phyloP scores from a whole-genome alignment of 1,284 basidiomycete species.

The Bondarzewia mesenterica region DNA sequence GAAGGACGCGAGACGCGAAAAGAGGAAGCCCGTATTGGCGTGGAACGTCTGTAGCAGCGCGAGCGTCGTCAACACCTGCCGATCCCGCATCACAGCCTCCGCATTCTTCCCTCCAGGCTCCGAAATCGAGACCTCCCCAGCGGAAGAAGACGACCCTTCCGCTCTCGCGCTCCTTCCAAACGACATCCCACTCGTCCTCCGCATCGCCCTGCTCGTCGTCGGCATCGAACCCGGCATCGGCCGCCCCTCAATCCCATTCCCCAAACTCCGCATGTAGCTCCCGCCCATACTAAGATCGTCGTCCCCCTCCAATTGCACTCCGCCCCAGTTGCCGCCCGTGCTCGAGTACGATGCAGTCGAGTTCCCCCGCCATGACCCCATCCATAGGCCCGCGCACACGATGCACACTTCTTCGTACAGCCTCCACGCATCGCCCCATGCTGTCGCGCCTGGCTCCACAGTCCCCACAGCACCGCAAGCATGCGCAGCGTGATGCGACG shows the following conservation, averaged over 20 bases:
- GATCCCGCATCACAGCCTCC: slow-evolving; percentile 24
- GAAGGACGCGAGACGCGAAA: slow-evolving; percentile 48
- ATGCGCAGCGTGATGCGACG: neutral
- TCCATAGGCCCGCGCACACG: slow-evolving; percentile 70
- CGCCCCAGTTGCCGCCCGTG: slow-evolving; percentile 43
- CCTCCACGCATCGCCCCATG: slow-evolving; percentile 69
- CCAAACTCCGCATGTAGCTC: slow-evolving; percentile 45
- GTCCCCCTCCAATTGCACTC: slow-evolving; percentile 51
- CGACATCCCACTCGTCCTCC: slow-evolving; percentile 20
- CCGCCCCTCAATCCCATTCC: slow-evolving; percentile 62
- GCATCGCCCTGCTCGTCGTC: slow-evolving; percentile 12
- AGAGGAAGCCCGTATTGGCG: slow-evolving; percentile 56
- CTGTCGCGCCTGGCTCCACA: slow-evolving; percentile 26
- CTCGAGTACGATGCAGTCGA: slow-evolving; percentile 39
- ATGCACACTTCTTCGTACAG: slow-evolving; percentile 78
- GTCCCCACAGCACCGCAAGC: slow-evolving; percentile 1
- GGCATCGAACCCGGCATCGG: slow-evolving; percentile 12
- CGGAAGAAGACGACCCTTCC: neutral
- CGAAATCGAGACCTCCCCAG: neutral
- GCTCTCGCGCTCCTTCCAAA: slow-evolving; percentile 14
- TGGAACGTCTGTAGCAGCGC: slow-evolving; percentile 68
- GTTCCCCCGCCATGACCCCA: slow-evolving; percentile 54
- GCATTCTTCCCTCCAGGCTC: slow-evolving; percentile 7
- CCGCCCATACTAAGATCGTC: slow-evolving; percentile 32
- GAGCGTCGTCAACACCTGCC: slow-evolving; percentile 52